A percentile compares a stretch with the other conserved stretches of the same genome.
Evolutionary conservation across 2,329 filamentous ascomycete species (phyloP).

Genomic region (Diaporthe citriasiana): DNA sequence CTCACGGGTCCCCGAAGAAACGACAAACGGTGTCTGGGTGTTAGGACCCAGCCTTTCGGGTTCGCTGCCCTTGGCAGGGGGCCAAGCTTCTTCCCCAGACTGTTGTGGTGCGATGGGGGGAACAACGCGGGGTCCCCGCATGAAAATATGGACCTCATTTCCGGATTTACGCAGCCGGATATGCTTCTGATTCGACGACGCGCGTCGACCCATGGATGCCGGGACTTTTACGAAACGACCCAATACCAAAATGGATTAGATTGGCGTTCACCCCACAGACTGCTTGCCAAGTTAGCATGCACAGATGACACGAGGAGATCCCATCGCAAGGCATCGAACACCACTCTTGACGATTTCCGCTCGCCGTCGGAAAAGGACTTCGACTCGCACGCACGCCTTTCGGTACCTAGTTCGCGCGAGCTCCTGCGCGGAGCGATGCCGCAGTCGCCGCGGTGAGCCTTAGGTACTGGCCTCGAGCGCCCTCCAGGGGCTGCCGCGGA

Average conservation of each 20-base stretch:
- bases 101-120: conserved; percentile 13
- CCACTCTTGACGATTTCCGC: conserved; percentile 28
- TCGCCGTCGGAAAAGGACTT: conserved; percentile 21
- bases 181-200: conserved; percentile 23
- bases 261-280: background rate
- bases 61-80: conserved; percentile 4
- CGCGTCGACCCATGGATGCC: conserved; percentile 3
- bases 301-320: conserved; percentile 25
- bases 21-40: background rate
- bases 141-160: conserved; percentile 17
- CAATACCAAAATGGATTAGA: conserved; percentile 16
- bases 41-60: conserved; percentile 24
- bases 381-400: conserved; percentile 8
- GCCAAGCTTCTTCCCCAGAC: conserved; percentile 32
- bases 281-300: conserved; percentile 1
- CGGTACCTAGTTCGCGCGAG: background rate
- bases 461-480: background rate
- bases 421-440: conserved; percentile 6
- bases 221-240: conserved; percentile 26
- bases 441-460: background rate
- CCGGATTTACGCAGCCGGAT: conserved; percentile 26
- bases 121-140: conserved; percentile 24
- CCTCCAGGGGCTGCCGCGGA: background rate
- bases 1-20: background rate
- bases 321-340: conserved; percentile 1